Percentiles rank a stretch among this genome's conserved stretches.
These are phyloP conservation scores for Kwoniella mangroviensis DNA, from an alignment of 768 basidiomycete species.

Conservation along the genomic window DNA sequence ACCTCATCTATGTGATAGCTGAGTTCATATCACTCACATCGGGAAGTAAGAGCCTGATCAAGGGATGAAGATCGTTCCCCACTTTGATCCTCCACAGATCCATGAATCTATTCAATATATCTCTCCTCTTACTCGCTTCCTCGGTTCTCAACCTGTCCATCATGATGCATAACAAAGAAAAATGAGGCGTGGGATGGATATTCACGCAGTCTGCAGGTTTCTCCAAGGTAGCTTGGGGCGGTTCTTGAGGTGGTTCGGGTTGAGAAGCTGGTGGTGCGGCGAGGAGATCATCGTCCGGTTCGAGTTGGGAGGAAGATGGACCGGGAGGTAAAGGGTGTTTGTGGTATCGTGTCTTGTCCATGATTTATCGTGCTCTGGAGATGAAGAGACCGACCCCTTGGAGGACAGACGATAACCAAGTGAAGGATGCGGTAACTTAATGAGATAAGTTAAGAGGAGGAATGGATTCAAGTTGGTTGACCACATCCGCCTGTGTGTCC, in stretches of 20 bases:
- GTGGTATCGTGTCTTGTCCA: slow-evolving; percentile 18
- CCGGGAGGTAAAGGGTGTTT: slow-evolving; percentile 17
- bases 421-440: no score
- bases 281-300: background rate
- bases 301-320: slow-evolving; percentile 6
- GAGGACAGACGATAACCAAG: no score
- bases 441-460: no score
- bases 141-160: slow-evolving; percentile 77
- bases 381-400: no score
- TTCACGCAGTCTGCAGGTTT: slow-evolving; percentile 50
- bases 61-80: slow-evolving; percentile 86
- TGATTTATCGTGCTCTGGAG: no score
- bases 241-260: slow-evolving; percentile 23
- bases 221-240: slow-evolving; percentile 32
- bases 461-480: no score
- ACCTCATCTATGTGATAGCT: background rate
- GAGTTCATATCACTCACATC: slow-evolving; percentile 65
- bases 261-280: slow-evolving; percentile 20
- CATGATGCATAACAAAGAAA: slow-evolving; percentile 61
- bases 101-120: slow-evolving; percentile 78
- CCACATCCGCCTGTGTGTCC: no score
- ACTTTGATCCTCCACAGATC: slow-evolving; percentile 80
- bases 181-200: slow-evolving; percentile 43
- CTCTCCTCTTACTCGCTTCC: slow-evolving; percentile 74
- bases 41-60: slow-evolving; percentile 84